A percentile compares a stretch with the other conserved stretches of the same genome.
Evolutionary conservation across 352 stramenopile genomes (phyloP).

Genomic region (Pythium dissotocum): DNA sequence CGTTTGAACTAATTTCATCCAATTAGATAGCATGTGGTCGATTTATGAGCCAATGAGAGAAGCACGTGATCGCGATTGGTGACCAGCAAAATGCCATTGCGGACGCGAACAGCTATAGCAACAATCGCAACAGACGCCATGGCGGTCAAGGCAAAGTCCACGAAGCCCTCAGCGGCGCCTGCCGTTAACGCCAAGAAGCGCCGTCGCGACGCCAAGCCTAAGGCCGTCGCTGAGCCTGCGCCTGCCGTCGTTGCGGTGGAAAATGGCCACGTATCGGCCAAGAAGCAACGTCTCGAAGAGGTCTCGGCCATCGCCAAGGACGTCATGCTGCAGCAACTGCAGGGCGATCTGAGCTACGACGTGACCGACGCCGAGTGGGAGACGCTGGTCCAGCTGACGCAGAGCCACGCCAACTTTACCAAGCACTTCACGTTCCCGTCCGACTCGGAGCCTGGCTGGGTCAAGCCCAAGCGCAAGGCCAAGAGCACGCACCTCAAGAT

Average conservation of each 20-base stretch:
- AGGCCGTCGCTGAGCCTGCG: conserved; percentile 6
- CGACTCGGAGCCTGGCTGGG: conserved; percentile 42
- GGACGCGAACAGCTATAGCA: not conserved
- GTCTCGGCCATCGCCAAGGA: conserved; percentile 67
- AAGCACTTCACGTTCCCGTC: conserved; percentile 62
- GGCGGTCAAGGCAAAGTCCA: conserved; percentile 14
- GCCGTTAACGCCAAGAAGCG: conserved; percentile 35
- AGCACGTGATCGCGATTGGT: conserved; percentile 20
- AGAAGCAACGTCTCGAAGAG: conserved; percentile 68
- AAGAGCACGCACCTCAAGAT: conserved; percentile 65
- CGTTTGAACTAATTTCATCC: not conserved
- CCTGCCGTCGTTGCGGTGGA: not conserved
- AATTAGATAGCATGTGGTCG: not conserved
- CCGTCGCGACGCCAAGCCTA: conserved; percentile 20
- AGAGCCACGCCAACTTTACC: conserved; percentile 55
- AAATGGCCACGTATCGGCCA: conserved; percentile 28
- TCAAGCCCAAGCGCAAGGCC: conserved; percentile 63
- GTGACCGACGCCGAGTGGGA: conserved; percentile 67
- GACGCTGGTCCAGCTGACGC: conserved; percentile 63
- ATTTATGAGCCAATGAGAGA: not conserved
- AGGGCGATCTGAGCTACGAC: conserved; percentile 56
- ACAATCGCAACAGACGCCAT: conserved; percentile 2
- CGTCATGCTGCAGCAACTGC: conserved; percentile 66
- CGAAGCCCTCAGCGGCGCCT: conserved; percentile 4
- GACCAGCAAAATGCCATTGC: conserved; percentile 14